Percentiles rank a stretch among this genome's conserved stretches.
Evolutionary conservation across 2,329 filamentous ascomycete species (phyloP).

Genomic region (Xylariaceae sp.): DNA sequence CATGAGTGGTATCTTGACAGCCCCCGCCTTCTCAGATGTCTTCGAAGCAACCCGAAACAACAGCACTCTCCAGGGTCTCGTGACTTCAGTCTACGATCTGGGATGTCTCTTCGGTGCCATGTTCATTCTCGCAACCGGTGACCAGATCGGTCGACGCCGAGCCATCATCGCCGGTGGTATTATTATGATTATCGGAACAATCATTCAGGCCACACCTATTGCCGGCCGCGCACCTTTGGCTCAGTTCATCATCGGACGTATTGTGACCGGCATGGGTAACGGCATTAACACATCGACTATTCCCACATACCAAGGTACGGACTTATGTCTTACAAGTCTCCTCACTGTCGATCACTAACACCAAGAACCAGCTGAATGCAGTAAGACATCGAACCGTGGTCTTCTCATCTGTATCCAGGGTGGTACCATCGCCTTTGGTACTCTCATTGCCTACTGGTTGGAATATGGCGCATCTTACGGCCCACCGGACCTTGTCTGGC

Average conservation of each 20-base stretch:
- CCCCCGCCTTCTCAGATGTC: conserved; percentile 44
- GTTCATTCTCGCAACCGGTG: conserved; percentile 48
- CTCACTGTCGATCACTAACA: conserved; percentile 1
- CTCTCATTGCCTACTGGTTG: conserved; percentile 44
- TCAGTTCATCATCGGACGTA: conserved; percentile 45
- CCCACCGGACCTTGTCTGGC: conserved; percentile 44
- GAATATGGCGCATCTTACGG: conserved; percentile 46
- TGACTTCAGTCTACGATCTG: conserved; percentile 46
- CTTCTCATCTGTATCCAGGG: conserved; percentile 42
- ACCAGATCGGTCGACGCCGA: conserved; percentile 44
- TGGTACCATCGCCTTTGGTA: conserved; percentile 42
- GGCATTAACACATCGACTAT: conserved; percentile 46
- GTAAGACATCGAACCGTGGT: conserved; percentile 40
- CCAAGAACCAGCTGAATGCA: conserved; percentile 37
- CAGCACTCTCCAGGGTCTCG: conserved; percentile 43
- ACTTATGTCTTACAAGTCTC: not conserved
- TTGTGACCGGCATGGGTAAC: conserved; percentile 50
- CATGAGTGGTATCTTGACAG: conserved; percentile 51
- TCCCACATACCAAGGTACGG: conserved; percentile 41
- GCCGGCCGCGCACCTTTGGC: conserved; percentile 31
- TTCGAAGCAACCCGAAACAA: conserved; percentile 41
- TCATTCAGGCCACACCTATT: conserved; percentile 47
- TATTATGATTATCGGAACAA: conserved; percentile 51
- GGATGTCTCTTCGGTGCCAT: conserved; percentile 43
- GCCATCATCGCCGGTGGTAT: conserved; percentile 53